These are phyloP conservation scores for Lactarius hengduanensis DNA, from an alignment of 768 basidiomycete genomes.

Conservation along the genomic window DNA sequence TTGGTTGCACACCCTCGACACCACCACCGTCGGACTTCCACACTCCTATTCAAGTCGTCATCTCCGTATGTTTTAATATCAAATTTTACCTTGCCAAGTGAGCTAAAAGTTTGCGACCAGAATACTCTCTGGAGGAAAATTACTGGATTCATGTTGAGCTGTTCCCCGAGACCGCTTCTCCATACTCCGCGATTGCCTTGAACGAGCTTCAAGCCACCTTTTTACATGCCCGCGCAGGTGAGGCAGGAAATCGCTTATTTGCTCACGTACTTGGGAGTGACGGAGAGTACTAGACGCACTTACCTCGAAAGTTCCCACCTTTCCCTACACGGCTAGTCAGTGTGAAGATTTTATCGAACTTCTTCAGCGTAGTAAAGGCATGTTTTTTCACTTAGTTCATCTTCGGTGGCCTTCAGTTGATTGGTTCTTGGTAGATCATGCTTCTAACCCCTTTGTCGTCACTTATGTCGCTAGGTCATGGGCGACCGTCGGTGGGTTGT, in stretches of 20 bases:
- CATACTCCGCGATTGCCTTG: too few relatives aligned
- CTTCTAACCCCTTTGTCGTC: neutral
- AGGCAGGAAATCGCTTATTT: too few relatives aligned
- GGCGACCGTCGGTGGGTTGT: neutral
- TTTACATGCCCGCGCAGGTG: too few relatives aligned
- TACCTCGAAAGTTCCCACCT: neutral
- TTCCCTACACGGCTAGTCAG: neutral
- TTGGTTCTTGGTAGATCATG: too few relatives aligned
- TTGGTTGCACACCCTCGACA: too few relatives aligned
- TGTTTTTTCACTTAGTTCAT: neutral
- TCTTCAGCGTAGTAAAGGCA: neutral
- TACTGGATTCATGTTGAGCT: too few relatives aligned
- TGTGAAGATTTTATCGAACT: neutral
- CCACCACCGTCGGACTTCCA: too few relatives aligned
- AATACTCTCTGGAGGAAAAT: neutral
- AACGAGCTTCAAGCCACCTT: too few relatives aligned
- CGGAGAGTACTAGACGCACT: neutral
- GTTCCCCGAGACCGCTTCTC: too few relatives aligned
- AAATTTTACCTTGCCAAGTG: neutral
- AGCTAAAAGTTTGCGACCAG: neutral
- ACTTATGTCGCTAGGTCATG: neutral
- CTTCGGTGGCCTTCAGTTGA: too few relatives aligned
- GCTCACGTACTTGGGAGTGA: neutral
- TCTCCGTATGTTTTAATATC: too few relatives aligned
- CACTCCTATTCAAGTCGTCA: too few relatives aligned